phyloP scores from a whole-genome alignment of 441 rosid species.

The Adansonia grandidieri region DNA sequence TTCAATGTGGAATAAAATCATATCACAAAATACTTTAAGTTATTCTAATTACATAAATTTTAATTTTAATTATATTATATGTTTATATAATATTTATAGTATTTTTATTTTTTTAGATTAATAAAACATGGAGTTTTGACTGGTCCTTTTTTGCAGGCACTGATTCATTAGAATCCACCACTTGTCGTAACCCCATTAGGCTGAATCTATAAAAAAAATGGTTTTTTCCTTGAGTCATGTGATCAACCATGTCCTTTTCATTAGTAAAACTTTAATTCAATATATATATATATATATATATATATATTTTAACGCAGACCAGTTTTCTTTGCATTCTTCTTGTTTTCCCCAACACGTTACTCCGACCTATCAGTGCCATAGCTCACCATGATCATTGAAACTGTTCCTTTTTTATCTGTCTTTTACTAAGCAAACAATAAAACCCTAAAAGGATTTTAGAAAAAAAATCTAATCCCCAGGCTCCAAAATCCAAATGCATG shows the following conservation, averaged over 20 bases:
- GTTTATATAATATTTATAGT: too few relatives aligned
- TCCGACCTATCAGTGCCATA: not conserved
- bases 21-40: too few relatives aligned
- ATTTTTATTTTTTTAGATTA: too few relatives aligned
- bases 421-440: too few relatives aligned
- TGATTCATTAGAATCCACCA: constrained; percentile 36
- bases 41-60: too few relatives aligned
- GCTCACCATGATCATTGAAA: not conserved
- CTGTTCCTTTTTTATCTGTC: too few relatives aligned
- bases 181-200: constrained; percentile 51
- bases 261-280: constrained; percentile 28
- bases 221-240: constrained; percentile 41
- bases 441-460: too few relatives aligned
- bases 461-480: too few relatives aligned
- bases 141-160: constrained; percentile 35
- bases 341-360: not conserved
- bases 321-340: not conserved
- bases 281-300: too few relatives aligned
- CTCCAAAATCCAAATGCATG: too few relatives aligned
- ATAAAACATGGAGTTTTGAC: constrained; percentile 30
- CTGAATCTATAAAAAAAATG: not conserved
- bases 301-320: not conserved
- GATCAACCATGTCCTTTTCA: constrained; percentile 51
- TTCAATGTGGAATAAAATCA: too few relatives aligned
- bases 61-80: too few relatives aligned